Percentiles rank a stretch among this genome's conserved stretches.
These are phyloP conservation scores for Coemansia sp. DNA, from an alignment of 192 early-diverging fungal genomes.

Conservation along the genomic window DNA sequence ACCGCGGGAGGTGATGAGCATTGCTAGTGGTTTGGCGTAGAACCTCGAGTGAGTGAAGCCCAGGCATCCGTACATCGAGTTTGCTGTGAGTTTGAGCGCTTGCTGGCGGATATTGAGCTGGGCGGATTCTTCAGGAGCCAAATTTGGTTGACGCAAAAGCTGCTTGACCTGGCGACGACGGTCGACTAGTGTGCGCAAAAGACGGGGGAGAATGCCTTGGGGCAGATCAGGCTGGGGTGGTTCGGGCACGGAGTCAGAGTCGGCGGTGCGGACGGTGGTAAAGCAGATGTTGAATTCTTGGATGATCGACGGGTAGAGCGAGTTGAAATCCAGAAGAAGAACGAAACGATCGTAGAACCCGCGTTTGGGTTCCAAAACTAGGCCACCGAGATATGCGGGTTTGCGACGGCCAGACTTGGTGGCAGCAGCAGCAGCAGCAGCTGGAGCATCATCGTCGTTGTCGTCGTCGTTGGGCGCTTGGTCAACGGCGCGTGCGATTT, in stretches of 20 bases:
- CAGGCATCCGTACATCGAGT: slow-evolving; percentile 98
- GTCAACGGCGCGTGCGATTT: slow-evolving; percentile 37
- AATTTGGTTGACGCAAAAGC: slow-evolving; percentile 76
- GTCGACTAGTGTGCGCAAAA: slow-evolving; percentile 88
- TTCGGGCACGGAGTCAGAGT: slow-evolving; percentile 68
- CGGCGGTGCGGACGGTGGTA: slow-evolving; percentile 75
- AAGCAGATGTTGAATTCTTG: slow-evolving; percentile 99
- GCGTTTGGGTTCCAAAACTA: slow-evolving; percentile 96
- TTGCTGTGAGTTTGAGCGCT: slow-evolving; percentile 96
- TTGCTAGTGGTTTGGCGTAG: slow-evolving; percentile 95
- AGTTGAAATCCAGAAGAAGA: slow-evolving; percentile 96
- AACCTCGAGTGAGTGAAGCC: slow-evolving; percentile 92
- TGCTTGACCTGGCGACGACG: slow-evolving; percentile 86
- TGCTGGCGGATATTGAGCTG: slow-evolving; percentile 92
- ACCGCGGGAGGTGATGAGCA: slow-evolving; percentile 93
- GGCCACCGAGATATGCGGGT: slow-evolving; percentile 89
- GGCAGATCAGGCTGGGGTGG: slow-evolving; percentile 65
- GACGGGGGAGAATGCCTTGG: slow-evolving; percentile 81
- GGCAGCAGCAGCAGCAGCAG: neutral
- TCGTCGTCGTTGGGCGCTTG: slow-evolving; percentile 18
- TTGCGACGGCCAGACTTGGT: slow-evolving; percentile 66
- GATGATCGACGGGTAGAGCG: slow-evolving; percentile 98
- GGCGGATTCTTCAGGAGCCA: slow-evolving; percentile 54
- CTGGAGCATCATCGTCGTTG: slow-evolving; percentile 13
- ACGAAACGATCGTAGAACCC: slow-evolving; percentile 97